phyloP scores from a whole-genome alignment of 495 filamentous ascomycete genomes.

The Sordaria brevicollis region DNA sequence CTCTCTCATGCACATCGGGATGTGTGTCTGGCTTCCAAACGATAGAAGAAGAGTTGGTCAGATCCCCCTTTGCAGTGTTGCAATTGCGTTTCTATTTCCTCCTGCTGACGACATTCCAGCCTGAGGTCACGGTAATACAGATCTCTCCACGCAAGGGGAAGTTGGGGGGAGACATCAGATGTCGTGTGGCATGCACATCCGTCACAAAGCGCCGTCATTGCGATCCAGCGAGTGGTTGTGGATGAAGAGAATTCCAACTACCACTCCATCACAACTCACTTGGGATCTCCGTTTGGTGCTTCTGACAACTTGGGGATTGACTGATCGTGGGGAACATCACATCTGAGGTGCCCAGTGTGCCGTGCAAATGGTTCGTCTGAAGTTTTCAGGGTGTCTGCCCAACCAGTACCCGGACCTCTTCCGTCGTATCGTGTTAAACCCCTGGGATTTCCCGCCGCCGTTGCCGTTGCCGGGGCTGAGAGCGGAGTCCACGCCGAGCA shows the following conservation, averaged over 20 bases:
- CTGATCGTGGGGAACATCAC: no score
- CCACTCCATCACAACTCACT: neutral
- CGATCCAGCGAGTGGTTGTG: neutral
- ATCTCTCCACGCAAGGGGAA: neutral
- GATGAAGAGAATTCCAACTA: neutral
- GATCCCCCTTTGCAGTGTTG: neutral
- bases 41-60: neutral
- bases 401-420: neutral
- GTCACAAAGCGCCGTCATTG: neutral
- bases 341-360: no score
- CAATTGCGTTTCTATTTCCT: neutral
- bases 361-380: neutral
- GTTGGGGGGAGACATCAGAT: neutral
- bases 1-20: neutral
- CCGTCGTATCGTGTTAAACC: neutral
- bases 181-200: neutral
- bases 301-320: neutral
- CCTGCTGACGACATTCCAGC: neutral
- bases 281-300: neutral
- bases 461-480: neutral
- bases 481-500: neutral
- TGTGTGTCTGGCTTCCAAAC: conserved; percentile 5
- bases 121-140: neutral
- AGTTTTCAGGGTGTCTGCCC: neutral
- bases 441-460: neutral